Percentiles rank a stretch among this genome's conserved stretches.
These are phyloP conservation scores for Calonectria hongkongensis DNA, from an alignment of 2,329 filamentous ascomycete species.

Conservation along the genomic window DNA sequence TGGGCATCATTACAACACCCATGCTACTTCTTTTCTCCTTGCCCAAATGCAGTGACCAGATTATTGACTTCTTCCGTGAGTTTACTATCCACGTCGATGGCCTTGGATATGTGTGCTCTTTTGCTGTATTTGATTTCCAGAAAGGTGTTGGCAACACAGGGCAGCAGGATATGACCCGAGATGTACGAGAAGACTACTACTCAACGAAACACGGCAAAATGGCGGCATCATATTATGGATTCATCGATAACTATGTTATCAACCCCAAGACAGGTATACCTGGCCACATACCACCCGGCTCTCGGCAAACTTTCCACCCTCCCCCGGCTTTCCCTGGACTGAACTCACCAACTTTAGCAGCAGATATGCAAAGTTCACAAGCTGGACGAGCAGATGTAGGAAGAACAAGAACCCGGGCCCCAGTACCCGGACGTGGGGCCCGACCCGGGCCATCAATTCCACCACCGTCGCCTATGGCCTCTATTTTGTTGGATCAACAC, in stretches of 20 bases:
- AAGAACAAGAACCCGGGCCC: constrained; percentile 64
- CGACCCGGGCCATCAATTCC: constrained; percentile 63
- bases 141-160: constrained; percentile 77
- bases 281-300: constrained; percentile 74
- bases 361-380: constrained; percentile 73
- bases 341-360: constrained; percentile 75
- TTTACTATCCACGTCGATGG: constrained; percentile 98
- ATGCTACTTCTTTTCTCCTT: constrained; percentile 91
- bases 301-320: constrained; percentile 78
- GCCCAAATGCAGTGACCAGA: constrained; percentile 90
- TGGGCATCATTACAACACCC: constrained; percentile 94
- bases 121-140: constrained; percentile 98
- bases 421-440: constrained; percentile 56
- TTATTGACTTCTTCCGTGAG: constrained; percentile 98
- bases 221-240: constrained; percentile 97
- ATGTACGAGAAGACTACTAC: constrained; percentile 93
- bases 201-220: constrained; percentile 97
- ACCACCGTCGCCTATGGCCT: constrained; percentile 81
- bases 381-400: constrained; percentile 66
- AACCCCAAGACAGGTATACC: constrained; percentile 82
- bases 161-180: constrained; percentile 66
- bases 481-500: constrained; percentile 83
- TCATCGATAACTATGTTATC: constrained; percentile 91
- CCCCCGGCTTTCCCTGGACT: constrained; percentile 85
- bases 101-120: constrained; percentile 96